Conservation (phyloP, 768 basidiomycete genomes). For the Suillus subluteus region DNA sequence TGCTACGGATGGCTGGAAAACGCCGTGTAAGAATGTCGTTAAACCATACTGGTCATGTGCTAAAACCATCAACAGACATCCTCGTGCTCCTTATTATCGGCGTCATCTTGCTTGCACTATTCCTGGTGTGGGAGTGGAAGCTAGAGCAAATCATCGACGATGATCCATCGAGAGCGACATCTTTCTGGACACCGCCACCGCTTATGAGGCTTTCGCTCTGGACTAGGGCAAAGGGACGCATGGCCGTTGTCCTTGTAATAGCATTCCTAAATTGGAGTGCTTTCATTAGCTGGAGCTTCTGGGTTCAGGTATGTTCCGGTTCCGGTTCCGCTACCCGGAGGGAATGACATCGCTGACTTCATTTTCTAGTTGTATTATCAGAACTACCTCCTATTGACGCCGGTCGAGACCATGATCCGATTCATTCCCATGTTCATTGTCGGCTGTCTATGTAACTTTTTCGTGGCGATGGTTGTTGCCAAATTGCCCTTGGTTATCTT, state of each 20-base stretch:
- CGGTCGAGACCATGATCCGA: constrained; percentile 65
- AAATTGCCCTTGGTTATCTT: constrained; percentile 59
- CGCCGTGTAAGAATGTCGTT: constrained; percentile 45
- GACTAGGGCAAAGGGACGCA: constrained; percentile 61
- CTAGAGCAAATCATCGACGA: constrained; percentile 45
- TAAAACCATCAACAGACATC: constrained; percentile 52
- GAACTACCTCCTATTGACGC: constrained; percentile 54
- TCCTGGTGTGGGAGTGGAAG: constrained; percentile 68
- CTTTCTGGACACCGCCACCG: constrained; percentile 54
- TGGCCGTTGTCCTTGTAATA: constrained; percentile 64
- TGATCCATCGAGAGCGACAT: constrained; percentile 21
- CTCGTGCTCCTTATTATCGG: constrained; percentile 69
- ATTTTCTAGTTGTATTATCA: constrained; percentile 68
- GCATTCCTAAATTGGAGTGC: constrained; percentile 66
- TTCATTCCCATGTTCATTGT: constrained; percentile 73
- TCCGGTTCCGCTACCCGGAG: constrained; percentile 25
- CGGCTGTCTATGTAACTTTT: constrained; percentile 64
- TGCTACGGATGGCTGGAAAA: constrained; percentile 63
- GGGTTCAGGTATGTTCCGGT: constrained; percentile 42
- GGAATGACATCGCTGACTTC: constrained; percentile 1
- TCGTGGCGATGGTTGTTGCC: constrained; percentile 63
- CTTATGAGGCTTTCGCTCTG: constrained; percentile 68
- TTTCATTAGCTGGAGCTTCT: constrained; percentile 59
- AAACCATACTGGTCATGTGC: constrained; percentile 25
- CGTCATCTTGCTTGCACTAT: constrained; percentile 54